Evolutionary conservation across 352 stramenopile species (phyloP).

Genomic region (Hyphochytrium catenoides): DNA sequence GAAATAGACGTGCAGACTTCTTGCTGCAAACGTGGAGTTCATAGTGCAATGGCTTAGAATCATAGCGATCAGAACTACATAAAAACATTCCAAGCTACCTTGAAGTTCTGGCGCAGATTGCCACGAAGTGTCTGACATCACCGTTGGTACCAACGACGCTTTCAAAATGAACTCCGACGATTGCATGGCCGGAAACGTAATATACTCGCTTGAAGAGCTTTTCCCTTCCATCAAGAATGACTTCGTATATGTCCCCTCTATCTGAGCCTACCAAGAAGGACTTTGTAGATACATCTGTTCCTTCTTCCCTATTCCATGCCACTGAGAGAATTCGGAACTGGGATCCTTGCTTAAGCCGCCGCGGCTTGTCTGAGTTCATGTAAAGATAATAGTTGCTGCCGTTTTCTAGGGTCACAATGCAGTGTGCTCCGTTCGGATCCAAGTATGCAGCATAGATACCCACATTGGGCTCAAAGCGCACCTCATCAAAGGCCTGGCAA

Average conservation of each 20-base stretch:
- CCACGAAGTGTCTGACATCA: slow-evolving; percentile 9
- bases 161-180: slow-evolving; percentile 52
- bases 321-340: slow-evolving; percentile 41
- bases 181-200: slow-evolving; percentile 60
- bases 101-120: slow-evolving; percentile 9
- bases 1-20: slow-evolving; percentile 64
- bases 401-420: slow-evolving; percentile 62
- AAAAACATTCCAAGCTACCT: slow-evolving; percentile 1
- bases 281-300: slow-evolving; percentile 15
- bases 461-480: slow-evolving; percentile 62
- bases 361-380: slow-evolving; percentile 32
- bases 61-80: slow-evolving; percentile 13
- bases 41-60: too few species aligned
- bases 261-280: slow-evolving; percentile 50
- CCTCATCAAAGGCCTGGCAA: slow-evolving; percentile 45
- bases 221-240: slow-evolving; percentile 61
- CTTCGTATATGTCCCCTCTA: slow-evolving; percentile 42
- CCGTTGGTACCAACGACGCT: slow-evolving; percentile 22
- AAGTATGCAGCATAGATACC: slow-evolving; percentile 51
- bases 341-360: slow-evolving; percentile 61
- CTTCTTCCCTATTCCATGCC: slow-evolving; percentile 48
- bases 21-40: too few species aligned
- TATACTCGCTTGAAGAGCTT: slow-evolving; percentile 60
- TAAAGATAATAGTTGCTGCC: slow-evolving; percentile 62
- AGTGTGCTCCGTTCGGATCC: slow-evolving; percentile 43